Evolutionary conservation across 306 rosid genomes (phyloP).

Genomic region (Cicer judaicum): DNA sequence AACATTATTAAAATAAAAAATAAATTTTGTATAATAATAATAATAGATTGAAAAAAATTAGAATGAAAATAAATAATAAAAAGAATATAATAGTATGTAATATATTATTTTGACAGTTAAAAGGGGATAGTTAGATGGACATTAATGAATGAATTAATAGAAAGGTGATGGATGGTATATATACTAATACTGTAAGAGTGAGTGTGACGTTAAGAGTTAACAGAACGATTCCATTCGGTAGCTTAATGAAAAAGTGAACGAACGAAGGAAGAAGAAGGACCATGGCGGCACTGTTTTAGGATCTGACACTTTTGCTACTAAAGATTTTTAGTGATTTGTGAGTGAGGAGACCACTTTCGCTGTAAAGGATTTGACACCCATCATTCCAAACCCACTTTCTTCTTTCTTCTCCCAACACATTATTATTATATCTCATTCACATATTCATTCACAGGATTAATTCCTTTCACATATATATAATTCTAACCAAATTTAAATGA

Average conservation of each 20-base stretch:
- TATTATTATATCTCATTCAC: too few species aligned
- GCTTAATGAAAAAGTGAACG: constrained; percentile 44
- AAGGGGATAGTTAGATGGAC: too few species aligned
- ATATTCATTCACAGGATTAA: too few species aligned
- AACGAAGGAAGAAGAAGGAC: constrained; percentile 45
- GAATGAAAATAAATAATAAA: too few species aligned
- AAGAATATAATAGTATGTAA: too few species aligned
- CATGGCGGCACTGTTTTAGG: constrained; percentile 56
- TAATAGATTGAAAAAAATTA: too few species aligned
- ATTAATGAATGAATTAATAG: too few species aligned
- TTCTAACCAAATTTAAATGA: too few species aligned
- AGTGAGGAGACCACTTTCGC: constrained; percentile 51
- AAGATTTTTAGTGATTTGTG: neutral
- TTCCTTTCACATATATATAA: too few species aligned
- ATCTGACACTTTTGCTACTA: constrained; percentile 72
- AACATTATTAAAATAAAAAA: too few species aligned
- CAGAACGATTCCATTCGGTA: constrained; percentile 37
- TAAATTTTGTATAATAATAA: too few species aligned
- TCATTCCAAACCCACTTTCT: constrained; percentile 62
- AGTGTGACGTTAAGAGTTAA: constrained; percentile 30
- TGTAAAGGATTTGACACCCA: constrained; percentile 75
- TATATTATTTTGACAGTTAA: too few species aligned
- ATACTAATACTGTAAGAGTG: neutral
- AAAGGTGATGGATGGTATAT: neutral
- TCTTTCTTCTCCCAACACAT: constrained; percentile 46